Conservation (phyloP, 176 grass and related monocot genomes). For the Alopecurus myosuroides region DNA sequence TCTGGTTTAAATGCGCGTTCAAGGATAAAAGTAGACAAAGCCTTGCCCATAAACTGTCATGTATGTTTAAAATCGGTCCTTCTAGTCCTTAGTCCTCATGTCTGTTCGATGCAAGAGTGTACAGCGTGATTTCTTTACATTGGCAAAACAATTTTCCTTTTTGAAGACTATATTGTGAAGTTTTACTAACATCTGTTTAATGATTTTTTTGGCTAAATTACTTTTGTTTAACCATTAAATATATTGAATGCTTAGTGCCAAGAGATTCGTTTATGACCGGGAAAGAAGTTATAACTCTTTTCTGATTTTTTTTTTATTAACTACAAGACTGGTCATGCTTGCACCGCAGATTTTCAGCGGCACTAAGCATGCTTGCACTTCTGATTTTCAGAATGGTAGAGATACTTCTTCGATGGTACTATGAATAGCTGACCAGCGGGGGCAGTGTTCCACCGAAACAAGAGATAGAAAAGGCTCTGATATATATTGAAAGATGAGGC, state of each 20-base stretch:
- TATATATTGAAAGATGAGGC: too few species aligned
- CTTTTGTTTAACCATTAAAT: neutral
- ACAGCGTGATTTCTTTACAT: neutral
- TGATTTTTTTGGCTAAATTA: neutral
- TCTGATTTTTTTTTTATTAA: too few species aligned
- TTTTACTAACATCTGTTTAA: neutral
- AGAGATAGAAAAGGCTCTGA: neutral
- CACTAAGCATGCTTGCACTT: neutral
- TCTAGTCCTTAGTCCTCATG: neutral
- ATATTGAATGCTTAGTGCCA: neutral
- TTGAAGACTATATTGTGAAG: neutral
- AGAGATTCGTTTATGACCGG: neutral
- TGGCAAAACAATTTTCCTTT: neutral
- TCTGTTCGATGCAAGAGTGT: neutral
- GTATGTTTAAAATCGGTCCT: constrained; percentile 22
- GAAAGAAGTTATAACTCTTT: neutral
- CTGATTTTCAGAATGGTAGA: neutral
- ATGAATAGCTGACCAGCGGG: neutral
- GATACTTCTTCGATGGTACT: neutral
- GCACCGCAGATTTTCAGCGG: too few species aligned
- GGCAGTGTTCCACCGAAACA: neutral
- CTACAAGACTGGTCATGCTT: neutral
- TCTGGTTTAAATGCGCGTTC: too few species aligned
- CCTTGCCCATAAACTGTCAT: constrained; percentile 89
- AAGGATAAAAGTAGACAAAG: constrained; percentile 49